Evolutionary conservation across 2,329 filamentous ascomycete genomes (phyloP), one percentile per base, ranked within the genome.

Genomic region (Zymoseptoria passerinii): DNA sequence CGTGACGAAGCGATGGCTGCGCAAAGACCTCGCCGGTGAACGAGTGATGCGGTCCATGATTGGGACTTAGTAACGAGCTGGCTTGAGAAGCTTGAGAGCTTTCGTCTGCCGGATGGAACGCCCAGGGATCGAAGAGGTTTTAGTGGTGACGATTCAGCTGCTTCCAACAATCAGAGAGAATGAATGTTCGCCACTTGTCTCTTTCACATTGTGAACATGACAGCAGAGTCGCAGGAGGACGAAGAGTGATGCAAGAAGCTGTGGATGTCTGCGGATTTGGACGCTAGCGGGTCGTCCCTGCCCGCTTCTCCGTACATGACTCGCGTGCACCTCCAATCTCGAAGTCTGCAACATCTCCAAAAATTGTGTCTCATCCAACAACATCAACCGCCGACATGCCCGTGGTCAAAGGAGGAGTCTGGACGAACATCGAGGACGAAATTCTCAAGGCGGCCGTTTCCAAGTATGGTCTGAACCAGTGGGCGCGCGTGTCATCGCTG

Each of bases 401-500:
- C 63, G 83, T 85, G 65, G 83, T 84, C 69, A 85, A 86, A 73
- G 83, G 83, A 69, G 83, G 83, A 67, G 83, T 86, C 59, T 86
- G 83, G 83, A 86, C 83, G 10, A 87, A 87, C 66, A 84, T 86
- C 65, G 83, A 87, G 81, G 94, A 99, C 78, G 94, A 99, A 76
- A 95, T 97, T 70, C 88, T 99, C 77, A 96, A 97, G 77, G 92
- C 91, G 58, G 88, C 89, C 59, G 90, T 95, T 64, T 94, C 89
- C 67, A 96, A 96, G 75, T 96, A 96, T 80, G 91, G 91, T 53
- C 82, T 96, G 27, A 94, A 96, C 72, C 94, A 99, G 77, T 99
- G 94, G 94, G 92, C 94, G 72, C 92, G 94, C 75, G 94, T 97
- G 64, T 96, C 94, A 57, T 97, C 94, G 59, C 84, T 99, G 65